phyloP scores from a whole-genome alignment of 352 stramenopile genomes.

The Sclerospora graminicola region DNA sequence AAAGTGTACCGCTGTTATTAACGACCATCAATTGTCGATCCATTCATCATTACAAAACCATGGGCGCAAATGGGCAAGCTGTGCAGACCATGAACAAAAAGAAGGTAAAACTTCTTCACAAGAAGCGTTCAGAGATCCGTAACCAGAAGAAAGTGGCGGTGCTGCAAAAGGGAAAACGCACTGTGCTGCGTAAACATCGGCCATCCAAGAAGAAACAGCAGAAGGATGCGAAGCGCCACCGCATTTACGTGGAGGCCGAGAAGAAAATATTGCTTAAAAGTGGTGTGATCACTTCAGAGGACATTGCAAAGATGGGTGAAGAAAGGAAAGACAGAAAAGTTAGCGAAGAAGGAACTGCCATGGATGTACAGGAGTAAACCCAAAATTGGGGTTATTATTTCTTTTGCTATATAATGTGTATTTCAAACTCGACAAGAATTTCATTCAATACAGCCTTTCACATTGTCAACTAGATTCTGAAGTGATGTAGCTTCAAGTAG shows the following conservation, averaged over 20 bases:
- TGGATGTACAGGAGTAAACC: conserved; percentile 50
- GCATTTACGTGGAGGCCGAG: conserved; percentile 58
- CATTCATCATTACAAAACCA: no score
- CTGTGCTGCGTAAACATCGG: conserved; percentile 48
- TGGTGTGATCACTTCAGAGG: conserved; percentile 69
- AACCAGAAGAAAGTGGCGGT: conserved; percentile 78
- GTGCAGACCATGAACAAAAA: conserved; percentile 78
- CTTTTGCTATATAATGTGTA: no score
- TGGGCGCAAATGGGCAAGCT: conserved; percentile 49
- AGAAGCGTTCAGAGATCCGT: conserved; percentile 62
- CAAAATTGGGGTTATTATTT: no score
- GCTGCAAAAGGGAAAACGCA: conserved; percentile 43
- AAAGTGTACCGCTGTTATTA: no score
- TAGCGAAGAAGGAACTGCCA: conserved; percentile 24
- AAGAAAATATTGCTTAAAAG: conserved; percentile 71
- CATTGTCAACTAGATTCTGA: no score
- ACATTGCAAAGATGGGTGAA: conserved; percentile 72
- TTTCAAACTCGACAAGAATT: no score
- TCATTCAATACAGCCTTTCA: no score
- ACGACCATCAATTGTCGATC: no score
- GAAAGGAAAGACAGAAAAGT: conserved; percentile 30
- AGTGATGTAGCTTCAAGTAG: no score
- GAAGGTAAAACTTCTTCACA: conserved; percentile 80
- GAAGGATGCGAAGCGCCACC: conserved; percentile 72
- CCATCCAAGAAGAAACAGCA: conserved; percentile 83